Evolutionary conservation across 2,329 filamentous ascomycete species (phyloP), one percentile per base, ranked within the genome.

Genomic region (Penicillium brasilianum): DNA sequence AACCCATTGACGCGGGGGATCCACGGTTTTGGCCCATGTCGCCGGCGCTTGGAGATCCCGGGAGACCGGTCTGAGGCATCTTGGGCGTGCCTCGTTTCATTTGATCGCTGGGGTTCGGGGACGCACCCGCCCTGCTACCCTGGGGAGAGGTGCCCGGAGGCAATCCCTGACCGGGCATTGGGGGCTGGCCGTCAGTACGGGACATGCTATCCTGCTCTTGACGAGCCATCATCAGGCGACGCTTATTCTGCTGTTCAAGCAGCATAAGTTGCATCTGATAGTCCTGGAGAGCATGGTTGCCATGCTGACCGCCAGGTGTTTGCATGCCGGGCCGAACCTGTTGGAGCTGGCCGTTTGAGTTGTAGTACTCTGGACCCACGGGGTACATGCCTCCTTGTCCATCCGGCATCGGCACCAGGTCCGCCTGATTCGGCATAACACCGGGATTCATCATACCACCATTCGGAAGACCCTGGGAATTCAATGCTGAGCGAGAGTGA

Each of bases 381-480:
- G 74, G 76, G 67, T 80, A 76, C 67, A 78, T 72, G 68, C 68
- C 57, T 22, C 60, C 76, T 66, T 80, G 78, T 55, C 72, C 86
- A 68, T 93, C 89, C 62, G 89, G 86, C 72, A 89, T 90, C 71
- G 87, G 81, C 81, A 95, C 90, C 88, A 97, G 91, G 46, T 93
- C 95, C 67, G 89, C 89, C 81, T 95, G 91, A 61, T 85, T 86
- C 67, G 88, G 88, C 71, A 92, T 90, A 55, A 81, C 76, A 68
- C 87, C 88, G 64, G 71, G 86, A 79, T 83, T 87, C 78, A 83
- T 83, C 79, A 87, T 84, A 77, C 85, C 83, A 90, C 85, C 83
- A 90, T 88, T 92, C 69, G 88, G 88, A 85, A 93, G 90, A 77
- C 87, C 87, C 83, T 92, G 91, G 77, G 88, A 90, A 76, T 90